Evolutionary conservation across 73 alveolate species (phyloP).

Genomic region (Blepharisma stoltei): DNA sequence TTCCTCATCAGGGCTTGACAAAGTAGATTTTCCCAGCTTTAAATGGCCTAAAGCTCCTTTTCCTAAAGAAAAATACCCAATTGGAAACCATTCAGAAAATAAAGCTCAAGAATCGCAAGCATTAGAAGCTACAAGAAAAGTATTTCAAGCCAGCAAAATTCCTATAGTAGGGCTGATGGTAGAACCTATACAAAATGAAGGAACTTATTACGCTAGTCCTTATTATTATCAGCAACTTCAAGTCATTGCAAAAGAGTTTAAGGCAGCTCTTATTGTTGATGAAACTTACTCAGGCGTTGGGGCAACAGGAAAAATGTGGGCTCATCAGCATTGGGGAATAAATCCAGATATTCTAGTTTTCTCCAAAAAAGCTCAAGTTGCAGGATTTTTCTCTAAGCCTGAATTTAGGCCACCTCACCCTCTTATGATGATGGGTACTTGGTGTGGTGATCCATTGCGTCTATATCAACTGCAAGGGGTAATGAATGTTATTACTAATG

Average conservation of each 20-base stretch:
- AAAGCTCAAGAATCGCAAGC: constrained; percentile 52
- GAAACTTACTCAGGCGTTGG: constrained; percentile 61
- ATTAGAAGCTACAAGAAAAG: constrained; percentile 34
- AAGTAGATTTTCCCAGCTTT: constrained; percentile 31
- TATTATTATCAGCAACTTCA: constrained; percentile 44
- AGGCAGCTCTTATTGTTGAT: constrained; percentile 57
- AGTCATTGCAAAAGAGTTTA: constrained; percentile 39
- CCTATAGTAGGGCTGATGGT: constrained; percentile 58
- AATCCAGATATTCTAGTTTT: constrained; percentile 54
- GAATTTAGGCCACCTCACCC: constrained; percentile 24
- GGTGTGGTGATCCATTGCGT: constrained; percentile 33
- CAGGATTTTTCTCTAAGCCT: constrained; percentile 48
- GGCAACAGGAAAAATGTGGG: constrained; percentile 60
- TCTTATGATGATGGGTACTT: constrained; percentile 1
- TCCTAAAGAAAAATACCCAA: constrained; percentile 55
- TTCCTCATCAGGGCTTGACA: too few relatives aligned
- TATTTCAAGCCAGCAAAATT: constrained; percentile 30
- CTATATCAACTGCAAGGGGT: neutral
- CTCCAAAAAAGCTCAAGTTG: constrained; percentile 47
- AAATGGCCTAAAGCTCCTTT: constrained; percentile 50
- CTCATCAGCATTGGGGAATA: constrained; percentile 58
- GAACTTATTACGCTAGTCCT: constrained; percentile 49
- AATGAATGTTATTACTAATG: constrained; percentile 15
- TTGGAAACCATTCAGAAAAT: constrained; percentile 40
- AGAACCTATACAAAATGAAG: constrained; percentile 52